phyloP scores from a whole-genome alignment of 2,329 filamentous ascomycete genomes.

The Tolypocladium capitatum region DNA sequence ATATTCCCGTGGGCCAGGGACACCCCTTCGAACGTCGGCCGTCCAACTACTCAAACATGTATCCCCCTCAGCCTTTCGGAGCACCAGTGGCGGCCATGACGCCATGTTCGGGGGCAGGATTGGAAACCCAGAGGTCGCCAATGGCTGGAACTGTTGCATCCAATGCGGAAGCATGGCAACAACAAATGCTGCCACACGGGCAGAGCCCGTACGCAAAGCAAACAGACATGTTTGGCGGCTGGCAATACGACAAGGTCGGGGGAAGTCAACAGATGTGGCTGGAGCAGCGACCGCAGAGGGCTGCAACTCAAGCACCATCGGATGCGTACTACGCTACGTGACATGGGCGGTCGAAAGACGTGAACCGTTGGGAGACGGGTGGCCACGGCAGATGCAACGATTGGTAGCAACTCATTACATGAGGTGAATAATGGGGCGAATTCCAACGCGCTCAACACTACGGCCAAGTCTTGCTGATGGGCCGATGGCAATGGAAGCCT shows the following conservation, averaged over 20 bases:
- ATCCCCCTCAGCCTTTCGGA: constrained; percentile 25
- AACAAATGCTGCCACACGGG: constrained; percentile 18
- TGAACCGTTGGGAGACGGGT: not conserved
- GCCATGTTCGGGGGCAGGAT: constrained; percentile 17
- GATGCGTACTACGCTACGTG: constrained; percentile 8
- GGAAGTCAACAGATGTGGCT: constrained; percentile 4
- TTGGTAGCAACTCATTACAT: too few relatives aligned
- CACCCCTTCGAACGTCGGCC: constrained; percentile 29
- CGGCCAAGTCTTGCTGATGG: not conserved
- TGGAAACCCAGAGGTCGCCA: constrained; percentile 17
- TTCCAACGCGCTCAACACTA: not conserved
- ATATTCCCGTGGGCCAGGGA: constrained; percentile 25
- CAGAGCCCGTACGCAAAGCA: constrained; percentile 22
- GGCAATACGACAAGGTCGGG: constrained; percentile 18
- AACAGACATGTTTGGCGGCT: constrained; percentile 23
- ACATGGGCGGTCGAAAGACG: not conserved
- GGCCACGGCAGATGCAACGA: not conserved
- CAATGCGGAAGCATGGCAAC: constrained; percentile 30
- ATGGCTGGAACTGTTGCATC: constrained; percentile 19
- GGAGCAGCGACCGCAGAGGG: constrained; percentile 3
- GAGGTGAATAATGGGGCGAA: too few relatives aligned
- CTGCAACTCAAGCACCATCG: constrained; percentile 6
- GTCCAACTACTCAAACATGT: constrained; percentile 29
- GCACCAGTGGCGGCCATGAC: constrained; percentile 23
- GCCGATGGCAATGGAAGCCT: not conserved